Base-by-base conservation (phyloP, 352 stramenopile species). In the Phytophthora pseudosyringae region DNA sequence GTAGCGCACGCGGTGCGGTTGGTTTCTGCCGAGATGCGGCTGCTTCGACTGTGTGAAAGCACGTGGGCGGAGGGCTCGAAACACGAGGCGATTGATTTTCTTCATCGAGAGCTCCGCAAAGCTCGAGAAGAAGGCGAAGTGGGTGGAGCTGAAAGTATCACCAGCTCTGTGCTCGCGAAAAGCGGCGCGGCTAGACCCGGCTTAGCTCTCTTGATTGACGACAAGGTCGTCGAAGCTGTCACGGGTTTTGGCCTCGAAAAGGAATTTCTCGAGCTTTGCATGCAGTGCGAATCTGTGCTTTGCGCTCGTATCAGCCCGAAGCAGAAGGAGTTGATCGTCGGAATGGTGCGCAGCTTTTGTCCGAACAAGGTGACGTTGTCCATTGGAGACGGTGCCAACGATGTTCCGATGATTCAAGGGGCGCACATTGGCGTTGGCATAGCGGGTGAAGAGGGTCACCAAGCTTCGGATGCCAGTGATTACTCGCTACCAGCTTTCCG, bases 271-370 rank as follows among this genome's bases (percentile, higher is more conserved):
- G 49, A 69, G 4, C 45, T 87, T 1, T 88, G 76, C 13, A 76
- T 76, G 71, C 96, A 67, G 70, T 98, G 93, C 54, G 80, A 97
- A 31, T 96, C 94, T 18, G 97, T 99, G 1, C 94, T 99, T 52
- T 98, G 95, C 40, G 98, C 95, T 38, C 89, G 97, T 38, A 98
- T 99, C 8, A 98, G 88, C 55, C 97, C 97, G 11, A 95, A 97
- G 57, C 97, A 99, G 75, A 99, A 99, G 64, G 92, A 97, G 11
- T 80, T 98, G n/a, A 85, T 99, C 10, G 92, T 99, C 9, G 86
- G 94, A 29, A 89, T 99, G 69, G 95, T 99, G 18, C 81, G 80
- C 7, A 64, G 44, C 5, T 69, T 74, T 9, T 83, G 36, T 5
- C 69, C 75, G 5, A 28, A 72, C 54, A 81, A 90, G 41, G 67